These are phyloP conservation scores for Anthostomella pinea DNA, from an alignment of 2,329 filamentous ascomycete genomes.

Conservation along the genomic window DNA sequence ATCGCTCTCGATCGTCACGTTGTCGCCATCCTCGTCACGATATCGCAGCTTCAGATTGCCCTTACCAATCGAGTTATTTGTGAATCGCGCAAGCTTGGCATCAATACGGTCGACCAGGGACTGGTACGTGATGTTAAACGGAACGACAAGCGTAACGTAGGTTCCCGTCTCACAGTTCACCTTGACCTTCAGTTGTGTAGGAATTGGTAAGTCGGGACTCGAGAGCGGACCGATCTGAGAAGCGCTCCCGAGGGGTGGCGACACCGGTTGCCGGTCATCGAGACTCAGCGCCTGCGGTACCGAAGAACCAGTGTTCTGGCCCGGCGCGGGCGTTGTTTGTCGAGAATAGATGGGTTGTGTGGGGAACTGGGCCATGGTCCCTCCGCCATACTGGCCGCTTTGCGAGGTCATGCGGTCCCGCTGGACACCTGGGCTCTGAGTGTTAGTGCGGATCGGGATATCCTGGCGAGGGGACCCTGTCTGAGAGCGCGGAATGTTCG, in stretches of 20 bases:
- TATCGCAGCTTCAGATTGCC: conserved; percentile 86
- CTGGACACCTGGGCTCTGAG: conserved; percentile 67
- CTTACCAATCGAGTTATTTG: conserved; percentile 76
- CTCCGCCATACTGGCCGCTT: conserved; percentile 48
- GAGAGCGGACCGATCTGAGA: conserved; percentile 32
- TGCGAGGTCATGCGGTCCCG: conserved; percentile 54
- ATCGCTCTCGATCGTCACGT: conserved; percentile 89
- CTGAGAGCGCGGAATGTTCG: conserved; percentile 72
- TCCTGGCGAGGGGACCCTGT: conserved; percentile 74
- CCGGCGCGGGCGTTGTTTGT: conserved; percentile 43
- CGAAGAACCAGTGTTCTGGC: conserved; percentile 28
- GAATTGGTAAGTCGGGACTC: conserved; percentile 52
- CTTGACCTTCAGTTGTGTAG: conserved; percentile 88
- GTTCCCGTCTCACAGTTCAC: conserved; percentile 84
- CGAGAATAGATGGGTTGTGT: conserved; percentile 51
- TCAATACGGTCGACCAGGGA: conserved; percentile 94
- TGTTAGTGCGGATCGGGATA: conserved; percentile 65
- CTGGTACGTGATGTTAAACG: conserved; percentile 91
- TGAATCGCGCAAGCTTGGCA: conserved; percentile 86
- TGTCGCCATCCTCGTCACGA: conserved; percentile 87
- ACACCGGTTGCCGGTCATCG: conserved; percentile 42
- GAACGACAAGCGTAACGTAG: conserved; percentile 93
- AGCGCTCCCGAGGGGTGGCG: conserved; percentile 43
- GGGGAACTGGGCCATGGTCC: conserved; percentile 55
- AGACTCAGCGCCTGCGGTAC: conserved; percentile 36